Evolutionary conservation across 345 rosid genomes (phyloP).

Genomic region (Fremontodendron californicum): DNA sequence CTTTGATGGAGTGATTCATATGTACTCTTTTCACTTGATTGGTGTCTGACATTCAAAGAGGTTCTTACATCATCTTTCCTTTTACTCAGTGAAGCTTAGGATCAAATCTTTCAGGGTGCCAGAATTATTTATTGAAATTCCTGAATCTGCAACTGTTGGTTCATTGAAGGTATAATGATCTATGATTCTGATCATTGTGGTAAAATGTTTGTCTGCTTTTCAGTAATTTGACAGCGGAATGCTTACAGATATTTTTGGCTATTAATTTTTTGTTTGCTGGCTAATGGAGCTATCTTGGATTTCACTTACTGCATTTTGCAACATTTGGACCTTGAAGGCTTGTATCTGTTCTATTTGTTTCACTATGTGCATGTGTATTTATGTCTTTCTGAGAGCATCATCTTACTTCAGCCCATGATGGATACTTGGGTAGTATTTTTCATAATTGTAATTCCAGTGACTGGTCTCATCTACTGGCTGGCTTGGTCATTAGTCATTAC

Average conservation of each 20-base stretch:
- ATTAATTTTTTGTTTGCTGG: background rate
- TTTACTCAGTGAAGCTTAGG: slow-evolving; percentile 79
- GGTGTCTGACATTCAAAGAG: slow-evolving; percentile 28
- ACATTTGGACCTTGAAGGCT: background rate
- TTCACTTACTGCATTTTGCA: background rate
- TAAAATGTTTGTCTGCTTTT: slow-evolving; percentile 15
- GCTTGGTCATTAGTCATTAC: slow-evolving; percentile 7
- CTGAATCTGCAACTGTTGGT: slow-evolving; percentile 88
- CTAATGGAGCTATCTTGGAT: background rate
- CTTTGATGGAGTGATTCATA: slow-evolving; percentile 34
- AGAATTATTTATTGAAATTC: slow-evolving; percentile 81
- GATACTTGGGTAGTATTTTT: background rate
- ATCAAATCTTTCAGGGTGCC: slow-evolving; percentile 94
- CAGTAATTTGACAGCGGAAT: slow-evolving; percentile 2
- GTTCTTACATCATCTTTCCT: slow-evolving; percentile 32
- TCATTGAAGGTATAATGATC: slow-evolving; percentile 65
- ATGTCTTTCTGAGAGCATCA: background rate
- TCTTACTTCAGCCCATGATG: background rate
- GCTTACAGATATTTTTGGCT: background rate
- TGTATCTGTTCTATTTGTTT: background rate
- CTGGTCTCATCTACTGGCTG: background rate
- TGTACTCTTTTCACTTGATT: slow-evolving; percentile 25
- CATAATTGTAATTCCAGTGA: background rate
- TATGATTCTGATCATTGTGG: slow-evolving; percentile 13
- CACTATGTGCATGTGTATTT: background rate